A percentile compares a stretch with the other conserved stretches of the same genome.
These are phyloP conservation scores for Ceratocystis cacaofunesta DNA, from an alignment of 2,329 filamentous ascomycete species.

Conservation along the genomic window DNA sequence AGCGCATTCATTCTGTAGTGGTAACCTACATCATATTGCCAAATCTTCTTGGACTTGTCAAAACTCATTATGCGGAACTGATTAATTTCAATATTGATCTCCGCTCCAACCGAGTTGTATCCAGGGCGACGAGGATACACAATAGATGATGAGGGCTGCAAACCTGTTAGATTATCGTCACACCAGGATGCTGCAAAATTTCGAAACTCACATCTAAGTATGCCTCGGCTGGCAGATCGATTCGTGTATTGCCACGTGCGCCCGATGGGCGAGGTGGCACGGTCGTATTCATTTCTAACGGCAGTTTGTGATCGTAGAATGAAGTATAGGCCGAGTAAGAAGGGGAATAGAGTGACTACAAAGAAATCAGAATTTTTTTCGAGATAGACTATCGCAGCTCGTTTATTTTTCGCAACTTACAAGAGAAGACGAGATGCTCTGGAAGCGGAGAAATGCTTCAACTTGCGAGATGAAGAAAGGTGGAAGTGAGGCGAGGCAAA, in stretches of 20 bases:
- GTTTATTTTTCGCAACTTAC: neutral
- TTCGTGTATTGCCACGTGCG: conserved; percentile 30
- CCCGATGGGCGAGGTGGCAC: conserved; percentile 21
- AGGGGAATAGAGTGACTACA: neutral
- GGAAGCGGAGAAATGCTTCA: neutral
- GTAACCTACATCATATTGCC: conserved; percentile 69
- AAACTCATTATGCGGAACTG: conserved; percentile 53
- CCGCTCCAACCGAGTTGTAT: conserved; percentile 43
- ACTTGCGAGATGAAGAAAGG: neutral
- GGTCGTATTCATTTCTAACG: conserved; percentile 22
- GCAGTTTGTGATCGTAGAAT: no score
- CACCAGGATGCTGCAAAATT: neutral
- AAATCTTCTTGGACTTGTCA: conserved; percentile 44
- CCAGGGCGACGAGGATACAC: conserved; percentile 31
- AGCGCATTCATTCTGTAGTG: neutral
- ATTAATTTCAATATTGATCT: conserved; percentile 49
- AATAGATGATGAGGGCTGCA: conserved; percentile 2
- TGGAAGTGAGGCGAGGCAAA: neutral
- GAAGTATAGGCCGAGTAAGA: neutral
- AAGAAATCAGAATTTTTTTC: neutral
- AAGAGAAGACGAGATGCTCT: neutral
- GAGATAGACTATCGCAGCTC: no score
- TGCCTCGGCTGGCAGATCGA: conserved; percentile 45
- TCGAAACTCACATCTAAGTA: conserved; percentile 29
- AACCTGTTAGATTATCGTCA: neutral